Conservation (phyloP, 768 basidiomycete species). For the Thelephora ganbajun region DNA sequence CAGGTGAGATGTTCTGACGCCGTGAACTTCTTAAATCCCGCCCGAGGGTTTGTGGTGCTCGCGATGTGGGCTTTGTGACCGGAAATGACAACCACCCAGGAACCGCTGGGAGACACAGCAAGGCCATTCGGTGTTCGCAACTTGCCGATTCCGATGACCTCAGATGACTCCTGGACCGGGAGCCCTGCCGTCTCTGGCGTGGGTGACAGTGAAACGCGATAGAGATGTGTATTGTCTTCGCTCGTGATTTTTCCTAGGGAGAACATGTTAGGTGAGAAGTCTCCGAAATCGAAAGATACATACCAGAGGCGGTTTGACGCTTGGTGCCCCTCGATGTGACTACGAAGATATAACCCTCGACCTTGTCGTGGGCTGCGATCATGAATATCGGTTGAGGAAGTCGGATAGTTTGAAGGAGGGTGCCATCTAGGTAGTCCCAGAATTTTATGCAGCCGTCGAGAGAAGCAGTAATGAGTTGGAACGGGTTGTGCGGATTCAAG, state of each 20-base stretch:
- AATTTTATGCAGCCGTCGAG: constrained; percentile 73
- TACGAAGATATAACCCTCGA: constrained; percentile 60
- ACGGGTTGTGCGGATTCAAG: constrained; percentile 74
- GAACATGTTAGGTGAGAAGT: background rate
- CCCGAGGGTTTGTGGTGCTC: constrained; percentile 35
- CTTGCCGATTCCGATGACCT: constrained; percentile 51
- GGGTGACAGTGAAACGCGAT: constrained; percentile 49
- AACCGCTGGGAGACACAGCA: constrained; percentile 60
- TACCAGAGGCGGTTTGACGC: constrained; percentile 22
- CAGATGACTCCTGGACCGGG: constrained; percentile 29
- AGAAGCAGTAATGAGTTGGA: constrained; percentile 81
- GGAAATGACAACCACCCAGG: constrained; percentile 62
- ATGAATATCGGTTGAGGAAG: constrained; percentile 56
- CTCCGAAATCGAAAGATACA: constrained; percentile 2
- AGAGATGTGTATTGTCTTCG: constrained; percentile 40
- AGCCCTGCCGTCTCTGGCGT: constrained; percentile 26
- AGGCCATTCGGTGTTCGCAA: constrained; percentile 49
- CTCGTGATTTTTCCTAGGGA: constrained; percentile 7
- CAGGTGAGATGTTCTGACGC: constrained; percentile 73
- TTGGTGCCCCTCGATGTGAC: constrained; percentile 40
- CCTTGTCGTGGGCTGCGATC: constrained; percentile 55
- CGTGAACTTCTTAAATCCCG: constrained; percentile 72
- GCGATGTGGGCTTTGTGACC: constrained; percentile 73
- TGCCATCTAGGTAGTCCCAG: constrained; percentile 90
- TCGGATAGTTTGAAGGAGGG: constrained; percentile 60